Evolutionary conservation across 1,139 yeast genomes (phyloP), one percentile per base, ranked within the genome.

Genomic region (Candida frijolesensis): DNA sequence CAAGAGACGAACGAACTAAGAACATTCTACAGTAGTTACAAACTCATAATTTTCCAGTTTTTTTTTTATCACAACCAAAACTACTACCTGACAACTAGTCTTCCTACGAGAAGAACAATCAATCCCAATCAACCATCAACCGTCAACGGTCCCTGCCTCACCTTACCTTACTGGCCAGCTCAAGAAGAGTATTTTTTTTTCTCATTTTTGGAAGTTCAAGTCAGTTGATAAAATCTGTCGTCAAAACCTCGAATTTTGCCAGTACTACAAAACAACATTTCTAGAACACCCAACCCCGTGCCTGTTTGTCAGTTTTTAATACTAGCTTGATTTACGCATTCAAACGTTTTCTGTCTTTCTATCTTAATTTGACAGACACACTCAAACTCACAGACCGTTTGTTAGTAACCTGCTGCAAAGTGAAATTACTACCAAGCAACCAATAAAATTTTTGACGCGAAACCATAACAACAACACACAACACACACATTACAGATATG

Each of bases 391-490:
- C 29, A 25, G 9, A 37, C 41, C 27, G 41, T 38, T 22, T 38
- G 42, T 38, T 11, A 12, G 30, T 25, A 14, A 22, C 42, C 15
- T 19, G 30, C 10, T n/a, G 12, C 14, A 22, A n/a, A 38, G 14
- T 10, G 12, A 12, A 22, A 22, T 38, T 14, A 38, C 42, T 38
- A 38, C 42, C 42, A 38, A 22, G 12, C 42, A 22, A 38, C 42
- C 42, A 38, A 22, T 22, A 12, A 19, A 22, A 22, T 12, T 22
- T 22, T 38, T 38, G 30, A 12, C 42, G 29, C 42, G 29, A 38
- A 38, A 37, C 41, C 42, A 38, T 19, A 38, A 38, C 42, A 22
- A 22, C 42, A 38, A 22, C 18, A 12, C n/a, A 22, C 32, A 38
- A 38, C 42, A 19, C 29, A 38, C 25, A 19, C 14, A 38, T n/a